Conservation (phyloP, 75 land plant genomes). For the Ceratopteris richardii region DNA sequence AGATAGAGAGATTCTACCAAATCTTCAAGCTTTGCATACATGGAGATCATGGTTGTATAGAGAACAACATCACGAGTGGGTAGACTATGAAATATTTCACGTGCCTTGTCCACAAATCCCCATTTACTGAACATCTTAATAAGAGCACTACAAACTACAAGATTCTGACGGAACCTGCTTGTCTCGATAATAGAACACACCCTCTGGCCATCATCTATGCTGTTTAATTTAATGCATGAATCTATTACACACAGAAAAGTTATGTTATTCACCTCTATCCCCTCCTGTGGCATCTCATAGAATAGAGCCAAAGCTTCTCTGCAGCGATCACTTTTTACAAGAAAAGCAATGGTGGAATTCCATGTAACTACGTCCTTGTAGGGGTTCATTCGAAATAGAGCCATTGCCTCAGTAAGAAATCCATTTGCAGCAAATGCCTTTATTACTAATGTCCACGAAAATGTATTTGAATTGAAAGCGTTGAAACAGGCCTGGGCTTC, state of each 20-base stretch:
- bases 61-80: constrained; percentile 26
- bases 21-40: constrained; percentile 22
- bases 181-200: constrained; percentile 13
- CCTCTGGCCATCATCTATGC: constrained; percentile 9
- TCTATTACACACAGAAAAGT: constrained; percentile 4
- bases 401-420: not conserved
- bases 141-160: constrained; percentile 17
- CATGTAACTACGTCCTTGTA: not conserved
- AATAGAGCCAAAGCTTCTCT: constrained; percentile 4
- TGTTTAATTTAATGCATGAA: not conserved
- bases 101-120: constrained; percentile 15
- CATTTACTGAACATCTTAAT: constrained; percentile 29
- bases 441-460: constrained; percentile 8
- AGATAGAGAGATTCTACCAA: constrained; percentile 6
- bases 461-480: constrained; percentile 15
- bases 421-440: constrained; percentile 3
- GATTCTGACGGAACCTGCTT: constrained; percentile 22
- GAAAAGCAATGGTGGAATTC: constrained; percentile 1
- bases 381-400: not conserved
- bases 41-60: constrained; percentile 38
- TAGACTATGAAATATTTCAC: constrained; percentile 26
- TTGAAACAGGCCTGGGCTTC: no score
- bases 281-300: constrained; percentile 3
- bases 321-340: not conserved
- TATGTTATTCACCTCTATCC: not conserved